These are phyloP conservation scores for Cunninghamia lanceolata DNA, from an alignment of 75 land plant genomes.

Conservation along the genomic window DNA sequence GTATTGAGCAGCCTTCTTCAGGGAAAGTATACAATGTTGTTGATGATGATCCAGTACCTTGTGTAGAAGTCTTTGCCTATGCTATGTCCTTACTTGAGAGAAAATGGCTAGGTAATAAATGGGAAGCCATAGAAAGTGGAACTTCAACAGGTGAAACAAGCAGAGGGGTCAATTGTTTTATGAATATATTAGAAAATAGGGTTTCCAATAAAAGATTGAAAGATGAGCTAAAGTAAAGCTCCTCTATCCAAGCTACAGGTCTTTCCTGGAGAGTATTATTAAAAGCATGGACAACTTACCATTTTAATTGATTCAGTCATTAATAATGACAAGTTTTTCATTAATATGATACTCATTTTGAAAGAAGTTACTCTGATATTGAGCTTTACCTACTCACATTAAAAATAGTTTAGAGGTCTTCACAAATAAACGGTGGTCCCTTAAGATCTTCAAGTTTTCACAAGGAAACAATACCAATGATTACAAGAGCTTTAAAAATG, in stretches of 20 bases:
- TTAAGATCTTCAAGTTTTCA: not conserved
- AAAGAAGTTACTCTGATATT: not conserved
- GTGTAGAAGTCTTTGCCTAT: constrained; percentile 69
- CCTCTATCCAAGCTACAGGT: constrained; percentile 62
- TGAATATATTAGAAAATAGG: constrained; percentile 57
- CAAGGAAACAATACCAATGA: not conserved
- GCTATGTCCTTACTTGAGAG: constrained; percentile 45
- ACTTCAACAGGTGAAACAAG: not conserved
- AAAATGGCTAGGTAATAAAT: constrained; percentile 42
- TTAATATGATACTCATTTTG: not conserved
- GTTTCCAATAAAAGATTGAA: constrained; percentile 78
- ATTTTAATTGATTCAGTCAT: not conserved
- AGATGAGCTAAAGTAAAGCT: constrained; percentile 67
- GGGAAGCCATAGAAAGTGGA: not conserved
- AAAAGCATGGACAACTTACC: not conserved
- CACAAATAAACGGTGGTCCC: not conserved
- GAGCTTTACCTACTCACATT: not conserved
- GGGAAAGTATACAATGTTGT: constrained; percentile 81
- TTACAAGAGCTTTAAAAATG: not conserved
- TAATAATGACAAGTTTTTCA: not conserved
- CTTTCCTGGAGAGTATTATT: constrained; percentile 54
- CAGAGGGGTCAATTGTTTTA: not conserved
- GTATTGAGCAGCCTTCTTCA: constrained; percentile 34
- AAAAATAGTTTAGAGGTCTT: not conserved
- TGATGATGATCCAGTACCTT: constrained; percentile 89